phyloP scores from a whole-genome alignment of 768 basidiomycete genomes.

The Zangia roseola region DNA sequence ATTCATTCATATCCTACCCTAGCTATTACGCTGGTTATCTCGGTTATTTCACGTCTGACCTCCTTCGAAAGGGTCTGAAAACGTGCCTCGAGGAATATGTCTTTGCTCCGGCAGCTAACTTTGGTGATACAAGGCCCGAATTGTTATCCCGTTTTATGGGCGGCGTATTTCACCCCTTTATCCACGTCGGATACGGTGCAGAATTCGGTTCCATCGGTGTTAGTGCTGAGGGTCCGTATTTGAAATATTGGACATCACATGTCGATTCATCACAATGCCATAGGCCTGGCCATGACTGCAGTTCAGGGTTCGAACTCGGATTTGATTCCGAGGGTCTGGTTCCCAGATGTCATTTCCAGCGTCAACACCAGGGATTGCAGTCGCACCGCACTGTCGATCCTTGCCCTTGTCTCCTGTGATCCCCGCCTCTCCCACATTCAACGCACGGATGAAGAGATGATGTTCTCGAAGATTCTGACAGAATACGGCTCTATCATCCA shows the following conservation, averaged over 20 bases:
- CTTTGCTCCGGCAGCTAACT: conserved; percentile 50
- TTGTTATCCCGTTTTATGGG: conserved; percentile 59
- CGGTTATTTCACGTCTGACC: conserved; percentile 48
- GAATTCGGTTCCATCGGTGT: conserved; percentile 63
- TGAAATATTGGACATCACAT: conserved; percentile 37
- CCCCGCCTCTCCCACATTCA: conserved; percentile 29
- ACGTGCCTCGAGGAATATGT: conserved; percentile 54
- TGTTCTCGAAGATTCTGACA: conserved; percentile 28
- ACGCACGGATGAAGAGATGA: conserved; percentile 27
- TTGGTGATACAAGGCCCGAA: conserved; percentile 21
- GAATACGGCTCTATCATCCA: conserved; percentile 39
- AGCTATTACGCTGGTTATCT: conserved; percentile 64
- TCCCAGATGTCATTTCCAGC: conserved; percentile 17
- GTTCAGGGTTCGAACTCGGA: conserved; percentile 18
- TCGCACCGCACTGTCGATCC: conserved; percentile 44
- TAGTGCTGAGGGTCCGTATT: conserved; percentile 54
- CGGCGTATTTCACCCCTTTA: conserved; percentile 62
- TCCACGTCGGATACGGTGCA: conserved; percentile 60
- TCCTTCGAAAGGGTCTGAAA: conserved; percentile 42
- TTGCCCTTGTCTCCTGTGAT: conserved; percentile 54
- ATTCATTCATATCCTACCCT: background rate
- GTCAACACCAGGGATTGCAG: conserved; percentile 10
- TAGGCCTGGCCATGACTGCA: conserved; percentile 58
- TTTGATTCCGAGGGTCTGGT: conserved; percentile 22
- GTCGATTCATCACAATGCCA: conserved; percentile 19